A percentile compares a stretch with the other conserved stretches of the same genome.
Conservation (phyloP, 495 filamentous ascomycete species). For the Poronia punctata region DNA sequence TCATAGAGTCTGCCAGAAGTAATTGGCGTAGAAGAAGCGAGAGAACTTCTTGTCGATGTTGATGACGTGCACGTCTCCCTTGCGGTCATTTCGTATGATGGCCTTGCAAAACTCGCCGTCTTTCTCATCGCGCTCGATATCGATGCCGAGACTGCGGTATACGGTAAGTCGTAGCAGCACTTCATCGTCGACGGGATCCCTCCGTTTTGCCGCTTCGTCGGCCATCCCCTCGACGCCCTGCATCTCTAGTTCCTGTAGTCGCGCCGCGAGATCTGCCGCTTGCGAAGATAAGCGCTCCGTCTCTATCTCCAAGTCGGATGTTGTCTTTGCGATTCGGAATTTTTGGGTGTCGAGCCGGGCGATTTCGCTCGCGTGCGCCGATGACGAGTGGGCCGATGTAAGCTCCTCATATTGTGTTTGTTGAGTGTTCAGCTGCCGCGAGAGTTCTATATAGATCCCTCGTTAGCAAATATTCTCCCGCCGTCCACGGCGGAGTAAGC, state of each 20-base stretch:
- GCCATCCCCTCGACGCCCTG: constrained; percentile 64
- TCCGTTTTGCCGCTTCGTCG: constrained; percentile 19
- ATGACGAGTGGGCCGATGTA: constrained; percentile 59
- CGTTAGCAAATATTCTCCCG: constrained; percentile 3
- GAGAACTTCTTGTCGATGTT: constrained; percentile 92
- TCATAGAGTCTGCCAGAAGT: constrained; percentile 88
- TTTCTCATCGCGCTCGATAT: constrained; percentile 69
- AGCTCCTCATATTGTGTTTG: constrained; percentile 64
- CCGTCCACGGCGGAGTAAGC: not conserved
- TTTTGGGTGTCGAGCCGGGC: constrained; percentile 86
- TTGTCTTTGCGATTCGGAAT: constrained; percentile 85
- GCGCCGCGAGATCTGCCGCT: constrained; percentile 64
- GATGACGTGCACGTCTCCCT: constrained; percentile 90
- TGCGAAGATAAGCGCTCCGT: constrained; percentile 80
- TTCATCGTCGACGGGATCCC: constrained; percentile 42
- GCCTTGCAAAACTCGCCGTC: constrained; percentile 80
- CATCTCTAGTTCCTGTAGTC: constrained; percentile 73
- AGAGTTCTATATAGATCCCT: constrained; percentile 44
- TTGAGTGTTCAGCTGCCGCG: constrained; percentile 62
- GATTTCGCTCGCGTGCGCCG: constrained; percentile 72
- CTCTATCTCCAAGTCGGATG: constrained; percentile 84
- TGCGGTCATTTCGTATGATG: constrained; percentile 75
- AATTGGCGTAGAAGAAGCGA: constrained; percentile 87
- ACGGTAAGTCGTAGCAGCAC: constrained; percentile 74
- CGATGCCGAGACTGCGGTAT: constrained; percentile 84